phyloP scores from a whole-genome alignment of 2,329 filamentous ascomycete species.

The Cyanodermella asteris region DNA sequence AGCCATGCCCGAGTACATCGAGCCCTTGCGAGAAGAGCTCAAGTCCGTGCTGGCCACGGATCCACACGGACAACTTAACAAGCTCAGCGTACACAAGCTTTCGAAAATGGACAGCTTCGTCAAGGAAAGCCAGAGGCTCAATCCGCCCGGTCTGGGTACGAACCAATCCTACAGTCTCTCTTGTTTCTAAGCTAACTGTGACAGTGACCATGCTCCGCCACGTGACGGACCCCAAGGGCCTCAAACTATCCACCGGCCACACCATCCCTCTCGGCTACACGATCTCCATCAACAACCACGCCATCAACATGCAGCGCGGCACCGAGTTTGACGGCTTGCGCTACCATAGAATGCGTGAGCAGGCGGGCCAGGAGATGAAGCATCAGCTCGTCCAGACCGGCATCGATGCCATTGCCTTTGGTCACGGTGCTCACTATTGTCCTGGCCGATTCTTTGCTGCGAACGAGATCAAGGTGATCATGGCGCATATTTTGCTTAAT shows the following conservation, averaged over 20 bases:
- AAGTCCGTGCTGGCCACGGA: neutral
- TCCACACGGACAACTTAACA: neutral
- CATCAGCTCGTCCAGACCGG: conserved; percentile 1
- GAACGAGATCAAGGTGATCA: conserved; percentile 14
- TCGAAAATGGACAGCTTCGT: conserved; percentile 2
- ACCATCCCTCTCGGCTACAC: too few species aligned
- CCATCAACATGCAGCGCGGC: too few species aligned
- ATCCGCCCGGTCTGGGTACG: conserved; percentile 2
- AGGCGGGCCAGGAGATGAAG: neutral
- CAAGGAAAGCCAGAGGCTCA: conserved; percentile 4
- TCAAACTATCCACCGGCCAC: too few species aligned
- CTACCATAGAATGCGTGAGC: conserved; percentile 3
- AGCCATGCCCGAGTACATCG: conserved; percentile 4
- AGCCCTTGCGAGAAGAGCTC: conserved; percentile 4
- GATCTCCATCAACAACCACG: too few species aligned
- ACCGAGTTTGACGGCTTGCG: conserved; percentile 5
- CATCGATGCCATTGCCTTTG: conserved; percentile 11
- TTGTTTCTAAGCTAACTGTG: too few species aligned
- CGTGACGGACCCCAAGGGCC: too few species aligned
- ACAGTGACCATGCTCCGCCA: conserved; percentile 1
- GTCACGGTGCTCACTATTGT: conserved; percentile 13
- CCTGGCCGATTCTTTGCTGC: conserved; percentile 16
- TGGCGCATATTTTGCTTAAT: conserved; percentile 14
- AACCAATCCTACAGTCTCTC: too few species aligned
- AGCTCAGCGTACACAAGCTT: neutral